These are phyloP conservation scores for Begonia masoniana DNA, from an alignment of 306 rosid genomes.

Conservation along the genomic window DNA sequence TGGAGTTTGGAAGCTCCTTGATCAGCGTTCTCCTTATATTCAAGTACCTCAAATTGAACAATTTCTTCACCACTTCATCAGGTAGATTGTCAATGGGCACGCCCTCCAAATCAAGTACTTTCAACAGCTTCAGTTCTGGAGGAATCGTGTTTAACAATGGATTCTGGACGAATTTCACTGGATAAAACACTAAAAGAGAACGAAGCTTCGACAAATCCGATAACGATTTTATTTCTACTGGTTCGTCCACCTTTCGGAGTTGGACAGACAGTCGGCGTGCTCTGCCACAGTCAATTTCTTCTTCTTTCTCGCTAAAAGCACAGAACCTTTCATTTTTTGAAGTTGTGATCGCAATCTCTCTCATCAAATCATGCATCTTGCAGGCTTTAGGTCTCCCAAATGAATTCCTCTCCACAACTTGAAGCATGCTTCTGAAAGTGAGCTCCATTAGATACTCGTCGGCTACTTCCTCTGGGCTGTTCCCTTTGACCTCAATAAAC, in stretches of 20 bases:
- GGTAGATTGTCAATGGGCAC: conserved; percentile 3
- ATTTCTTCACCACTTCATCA: not conserved
- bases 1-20: conserved; percentile 13
- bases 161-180: not conserved
- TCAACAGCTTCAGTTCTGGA: not conserved
- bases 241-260: not conserved
- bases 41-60: conserved; percentile 13
- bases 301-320: not conserved
- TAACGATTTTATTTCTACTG: conserved; percentile 1
- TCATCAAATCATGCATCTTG: conserved; percentile 16
- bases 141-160: not conserved
- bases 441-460: conserved; percentile 6
- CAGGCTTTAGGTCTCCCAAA: conserved; percentile 2
- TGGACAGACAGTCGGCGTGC: conserved; percentile 6
- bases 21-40: conserved; percentile 5
- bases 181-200: conserved; percentile 3
- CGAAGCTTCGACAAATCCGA: conserved; percentile 5
- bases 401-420: not conserved
- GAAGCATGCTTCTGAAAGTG: conserved; percentile 9
- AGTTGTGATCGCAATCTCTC: conserved; percentile 8
- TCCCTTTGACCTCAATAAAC: conserved; percentile 3
- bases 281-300: not conserved
- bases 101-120: conserved; percentile 11
- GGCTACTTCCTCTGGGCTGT: conserved; percentile 12
- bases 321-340: conserved; percentile 8